phyloP scores from a whole-genome alignment of 306 rosid species.

The Pueraria montana region DNA sequence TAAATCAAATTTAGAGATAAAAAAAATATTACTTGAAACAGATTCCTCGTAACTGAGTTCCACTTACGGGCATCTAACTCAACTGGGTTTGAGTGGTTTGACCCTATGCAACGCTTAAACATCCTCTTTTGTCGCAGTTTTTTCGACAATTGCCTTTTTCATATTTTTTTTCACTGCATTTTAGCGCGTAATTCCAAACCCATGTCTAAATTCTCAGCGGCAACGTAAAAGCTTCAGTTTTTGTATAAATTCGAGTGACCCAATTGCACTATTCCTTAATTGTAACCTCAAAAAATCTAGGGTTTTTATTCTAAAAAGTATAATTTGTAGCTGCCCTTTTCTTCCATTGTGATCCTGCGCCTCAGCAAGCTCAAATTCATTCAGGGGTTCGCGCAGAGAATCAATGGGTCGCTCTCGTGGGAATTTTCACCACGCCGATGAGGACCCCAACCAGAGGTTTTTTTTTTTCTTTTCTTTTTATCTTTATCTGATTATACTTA shows the following conservation, averaged over 20 bases:
- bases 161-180: neutral
- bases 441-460: conserved; percentile 94
- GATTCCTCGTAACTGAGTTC: conserved; percentile 1
- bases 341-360: conserved; percentile 11
- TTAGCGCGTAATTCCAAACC: conserved; percentile 2
- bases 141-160: neutral
- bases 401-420: conserved; percentile 99
- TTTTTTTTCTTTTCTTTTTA: neutral
- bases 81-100: conserved; percentile 16
- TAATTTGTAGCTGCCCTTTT: neutral
- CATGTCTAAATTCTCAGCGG: conserved; percentile 19
- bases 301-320: conserved; percentile 30
- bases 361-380: conserved; percentile 14
- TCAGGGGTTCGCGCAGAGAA: conserved; percentile 32
- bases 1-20: neutral
- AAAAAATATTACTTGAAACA: neutral
- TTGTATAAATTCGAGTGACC: conserved; percentile 18
- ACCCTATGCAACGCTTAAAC: neutral
- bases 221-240: conserved; percentile 13
- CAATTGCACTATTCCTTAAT: conserved; percentile 20
- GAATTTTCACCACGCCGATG: conserved; percentile 83
- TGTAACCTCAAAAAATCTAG: conserved; percentile 27
- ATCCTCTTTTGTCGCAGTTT: neutral
- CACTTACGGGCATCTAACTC: neutral
- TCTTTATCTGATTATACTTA: neutral